Evolutionary conservation across 2,329 filamentous ascomycete genomes (phyloP), one percentile per base, ranked within the genome.

Genomic region (Fusarium tuaranense): DNA sequence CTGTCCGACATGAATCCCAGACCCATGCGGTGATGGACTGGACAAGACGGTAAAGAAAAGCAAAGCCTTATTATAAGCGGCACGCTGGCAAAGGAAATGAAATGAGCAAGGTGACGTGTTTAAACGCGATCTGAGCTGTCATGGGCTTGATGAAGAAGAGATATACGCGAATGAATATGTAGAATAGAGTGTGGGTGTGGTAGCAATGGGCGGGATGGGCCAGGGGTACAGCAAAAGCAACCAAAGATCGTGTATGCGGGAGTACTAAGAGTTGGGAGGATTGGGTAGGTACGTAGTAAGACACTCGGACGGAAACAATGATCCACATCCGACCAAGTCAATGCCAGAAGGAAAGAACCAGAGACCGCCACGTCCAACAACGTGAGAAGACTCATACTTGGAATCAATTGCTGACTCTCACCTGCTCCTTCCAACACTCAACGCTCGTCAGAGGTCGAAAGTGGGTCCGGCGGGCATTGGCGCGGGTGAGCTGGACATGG

Each of bases 181-280:
- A 59, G 60, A 59, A 67, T 32, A 57, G 58, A 44, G 72, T 69
- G 73, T 77, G 76, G 70, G 68, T 74, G 62, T 70, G 65, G 74
- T 75, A 67, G 57, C 62, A 75, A 71, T 64, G 53, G 55, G 61
- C 70, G 64, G 71, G 69, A 74, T 68, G 44, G 70, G 69, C 70
- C 68, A 73, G 72, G 76, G 68, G 69, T 48, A 74, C 67, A 60
- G 63, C 69, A 77, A 77, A 77, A 77, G 75, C 71, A 77, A 77
- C 59, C 27, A 77, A 60, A 67, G 65, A 74, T 77, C 76, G 75
- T 78, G 75, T 78, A 78, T 78, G 76, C 71, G 51, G 70, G 67
- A 55, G 55, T 30, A 65, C n/a, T n/a, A n/a, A n/a, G 65, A 62
- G 63, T 32, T 63, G 51, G 44, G 62, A 46, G 46, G 36, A 41